These are phyloP conservation scores for Candida arabinofermentans DNA, from an alignment of 805 yeast species.

Conservation along the genomic window DNA sequence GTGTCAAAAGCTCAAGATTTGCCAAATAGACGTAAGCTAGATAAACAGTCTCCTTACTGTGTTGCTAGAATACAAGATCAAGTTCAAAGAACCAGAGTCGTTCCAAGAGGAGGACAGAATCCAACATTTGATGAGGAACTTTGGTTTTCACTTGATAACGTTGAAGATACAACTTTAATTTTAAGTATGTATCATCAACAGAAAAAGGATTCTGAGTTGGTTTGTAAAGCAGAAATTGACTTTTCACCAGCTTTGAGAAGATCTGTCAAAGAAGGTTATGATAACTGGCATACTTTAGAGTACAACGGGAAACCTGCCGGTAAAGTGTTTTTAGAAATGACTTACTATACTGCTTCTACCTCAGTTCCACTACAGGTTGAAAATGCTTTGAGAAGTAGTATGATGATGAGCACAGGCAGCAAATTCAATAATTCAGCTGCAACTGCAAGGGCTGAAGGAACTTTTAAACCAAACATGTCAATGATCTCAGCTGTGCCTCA, in stretches of 20 bases:
- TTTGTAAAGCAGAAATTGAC: slow-evolving; percentile 79
- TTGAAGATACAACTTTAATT: slow-evolving; percentile 58
- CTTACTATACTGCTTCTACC: slow-evolving; percentile 64
- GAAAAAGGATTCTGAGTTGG: slow-evolving; percentile 79
- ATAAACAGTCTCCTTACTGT: slow-evolving; percentile 92
- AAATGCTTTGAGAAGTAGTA: slow-evolving; percentile 16
- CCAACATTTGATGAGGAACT: slow-evolving; percentile 84
- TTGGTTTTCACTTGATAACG: slow-evolving; percentile 61
- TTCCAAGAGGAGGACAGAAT: slow-evolving; percentile 88
- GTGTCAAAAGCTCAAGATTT: slow-evolving; percentile 80
- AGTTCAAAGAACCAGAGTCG: slow-evolving; percentile 74
- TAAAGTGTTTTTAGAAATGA: slow-evolving; percentile 83
- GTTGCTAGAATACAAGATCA: slow-evolving; percentile 76
- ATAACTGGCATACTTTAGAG: slow-evolving; percentile 74
- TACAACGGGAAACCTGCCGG: slow-evolving; percentile 80
- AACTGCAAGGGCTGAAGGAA: not conserved
- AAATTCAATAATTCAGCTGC: not conserved
- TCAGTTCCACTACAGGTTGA: slow-evolving; percentile 29
- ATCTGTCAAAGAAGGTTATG: slow-evolving; percentile 70
- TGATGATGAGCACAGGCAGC: slow-evolving; percentile 1
- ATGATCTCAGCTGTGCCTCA: slow-evolving; percentile 10
- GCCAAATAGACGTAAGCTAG: slow-evolving; percentile 80
- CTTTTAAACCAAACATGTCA: slow-evolving; percentile 9
- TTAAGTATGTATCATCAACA: slow-evolving; percentile 81
- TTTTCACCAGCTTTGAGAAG: slow-evolving; percentile 68